Evolutionary conservation across 2,329 filamentous ascomycete species (phyloP), one percentile per base, ranked within the genome.

Genomic region (Cladosporium sphaerospermum): DNA sequence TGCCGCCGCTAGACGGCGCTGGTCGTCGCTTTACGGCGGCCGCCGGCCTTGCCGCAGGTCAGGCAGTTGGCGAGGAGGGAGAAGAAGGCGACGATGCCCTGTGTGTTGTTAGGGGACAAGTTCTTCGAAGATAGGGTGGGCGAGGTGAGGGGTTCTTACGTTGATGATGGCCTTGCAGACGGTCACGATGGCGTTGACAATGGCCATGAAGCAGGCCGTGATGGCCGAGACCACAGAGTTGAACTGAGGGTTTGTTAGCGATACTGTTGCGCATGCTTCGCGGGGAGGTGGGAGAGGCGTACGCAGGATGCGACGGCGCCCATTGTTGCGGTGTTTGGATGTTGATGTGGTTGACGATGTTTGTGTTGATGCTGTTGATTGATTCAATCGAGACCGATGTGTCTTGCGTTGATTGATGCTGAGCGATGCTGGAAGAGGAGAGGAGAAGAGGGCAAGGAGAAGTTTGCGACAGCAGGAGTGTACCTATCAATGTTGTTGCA

Each of bases 291-390:
- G 16, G 18, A 40, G 37, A 34, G 48, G 80, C 86, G 66, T 88
- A 92, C 88, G 69, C 88, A 91, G 69, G 87, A 91, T 61, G 89
- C 77, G 66, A 93, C 84, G 71, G 85, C 87, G 75, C 88, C 88
- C 88, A 93, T 92, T 62, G 55, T 55, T 45, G 52, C 47, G 41
- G 23, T 56, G 31, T 51, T 47, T 23, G 16, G 39, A 40, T 40
- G 47, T 37, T 37, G 39, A 49, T 41, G 42, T 43, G 33, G 40
- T 47, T 33, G 23, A 4, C 4, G 23, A 28, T 32, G 16, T 32
- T 32, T 39, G 40, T 14, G 42, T 45, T 55, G 43, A 11, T 55
- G 54, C 28, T 33, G 47, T 31, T n/a, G 48, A 18, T 34, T 45
- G 31, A n/a, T 33, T 28, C 6, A 5, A 14, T 19, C 13, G 28